Evolutionary conservation across 495 filamentous ascomycete species (phyloP), one percentile per base, ranked within the genome.

Genomic region (Chaetomium fimeti): DNA sequence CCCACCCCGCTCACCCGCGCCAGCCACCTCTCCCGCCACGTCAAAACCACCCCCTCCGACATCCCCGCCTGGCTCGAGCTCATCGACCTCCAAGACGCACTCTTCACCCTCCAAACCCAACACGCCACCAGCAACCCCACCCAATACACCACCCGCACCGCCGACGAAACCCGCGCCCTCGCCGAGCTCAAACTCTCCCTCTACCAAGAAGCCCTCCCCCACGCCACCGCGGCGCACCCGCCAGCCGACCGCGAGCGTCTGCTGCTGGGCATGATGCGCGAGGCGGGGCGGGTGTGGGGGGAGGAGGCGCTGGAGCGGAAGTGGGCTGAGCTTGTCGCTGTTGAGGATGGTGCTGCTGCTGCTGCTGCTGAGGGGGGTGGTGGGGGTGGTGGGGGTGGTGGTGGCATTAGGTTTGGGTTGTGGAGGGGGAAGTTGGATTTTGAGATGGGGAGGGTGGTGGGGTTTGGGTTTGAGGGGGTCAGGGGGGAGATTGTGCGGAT

Each of bases 401-500:
- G 1, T 5, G 32, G 32, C 3, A 7, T 32, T 36, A 9, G 32
- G 32, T 81, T 89, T 52, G 70, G 69, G 25, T 72, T 98, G 7
- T 95, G 92, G 91, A 84, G 80, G 47, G 84, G 82, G 52, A 90
- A 92, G 70, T 78, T 94, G 8, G 82, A 93, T 68, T 91, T 89
- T 68, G 83, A 84, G 45, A 91, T 96, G 73, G 86, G 87, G 0
- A 83, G 85, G 48, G 87, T 88, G 64, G 71, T 81, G 9, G 74
- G 77, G 20, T 97, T 95, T 69, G 83, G 77, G n/a, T 89, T 88
- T 67, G 88, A 91, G 29, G 76, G 81, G 15, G 82, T 88, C 63
- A 81, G 82, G 52, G 75, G 74, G 5, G 75, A 82, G 13, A 91
- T 88, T 53, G 38, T 78, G 0, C 77, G 87, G 15, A 86, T 83